Conservation (phyloP, 495 filamentous ascomycete species). For the Neurospora cerealis region DNA sequence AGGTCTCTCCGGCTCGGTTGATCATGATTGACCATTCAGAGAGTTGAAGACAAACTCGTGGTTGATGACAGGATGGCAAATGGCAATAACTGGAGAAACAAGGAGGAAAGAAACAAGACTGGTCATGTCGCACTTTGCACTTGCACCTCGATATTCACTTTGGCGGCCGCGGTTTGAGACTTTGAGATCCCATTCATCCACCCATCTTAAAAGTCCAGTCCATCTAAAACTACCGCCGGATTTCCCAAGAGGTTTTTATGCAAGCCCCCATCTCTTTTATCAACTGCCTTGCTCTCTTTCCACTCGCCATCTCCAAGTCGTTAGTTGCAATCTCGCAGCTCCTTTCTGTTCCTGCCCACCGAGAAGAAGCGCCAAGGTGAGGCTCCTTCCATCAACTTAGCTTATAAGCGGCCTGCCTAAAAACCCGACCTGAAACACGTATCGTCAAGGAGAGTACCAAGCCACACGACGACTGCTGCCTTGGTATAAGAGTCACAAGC, state of each 20-base stretch:
- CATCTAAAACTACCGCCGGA: background rate
- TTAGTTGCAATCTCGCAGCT: background rate
- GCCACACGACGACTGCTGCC: background rate
- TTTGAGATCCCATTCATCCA: background rate
- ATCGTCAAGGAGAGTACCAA: background rate
- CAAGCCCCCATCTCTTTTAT: background rate
- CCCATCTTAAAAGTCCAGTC: background rate
- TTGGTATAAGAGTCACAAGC: background rate
- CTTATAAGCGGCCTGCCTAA: background rate
- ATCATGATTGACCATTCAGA: background rate
- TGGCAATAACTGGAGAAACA: background rate
- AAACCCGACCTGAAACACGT: background rate
- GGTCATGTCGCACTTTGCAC: constrained; percentile 5
- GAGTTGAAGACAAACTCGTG: background rate
- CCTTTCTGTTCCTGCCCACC: background rate
- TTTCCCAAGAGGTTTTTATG: background rate
- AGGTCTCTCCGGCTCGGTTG: background rate
- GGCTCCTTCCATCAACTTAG: background rate
- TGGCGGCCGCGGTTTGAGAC: background rate
- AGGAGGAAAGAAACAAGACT: background rate
- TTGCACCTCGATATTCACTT: background rate
- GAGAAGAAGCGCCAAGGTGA: background rate
- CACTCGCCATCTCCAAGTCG: background rate
- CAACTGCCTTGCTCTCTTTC: background rate
- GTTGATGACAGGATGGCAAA: background rate